A percentile compares a stretch with the other conserved stretches of the same genome.
Conservation (phyloP, 139 green algal genomes). For the Coccomyxa sp. region DNA sequence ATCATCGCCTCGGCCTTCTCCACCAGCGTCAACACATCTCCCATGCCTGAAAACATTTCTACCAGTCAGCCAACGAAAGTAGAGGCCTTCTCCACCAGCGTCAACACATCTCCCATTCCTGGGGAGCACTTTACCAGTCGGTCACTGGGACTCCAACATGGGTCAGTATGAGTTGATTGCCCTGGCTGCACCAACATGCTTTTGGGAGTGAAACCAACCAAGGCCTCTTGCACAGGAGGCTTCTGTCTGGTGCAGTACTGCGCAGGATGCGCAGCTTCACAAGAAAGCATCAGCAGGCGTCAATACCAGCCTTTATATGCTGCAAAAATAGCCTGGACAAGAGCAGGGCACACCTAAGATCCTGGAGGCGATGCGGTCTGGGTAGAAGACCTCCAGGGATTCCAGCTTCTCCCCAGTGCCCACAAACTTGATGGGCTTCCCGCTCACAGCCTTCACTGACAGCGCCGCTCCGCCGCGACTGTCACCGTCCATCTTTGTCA, state of each 20-base stretch:
- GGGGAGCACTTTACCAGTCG: no score
- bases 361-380: conserved; percentile 88
- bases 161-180: no score
- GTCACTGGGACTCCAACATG: no score
- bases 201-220: no score
- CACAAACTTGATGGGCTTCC: conserved; percentile 98
- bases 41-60: conserved; percentile 73
- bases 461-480: conserved; percentile 91
- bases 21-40: conserved; percentile 93
- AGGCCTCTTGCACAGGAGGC: no score
- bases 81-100: conserved; percentile 93
- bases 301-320: no score
- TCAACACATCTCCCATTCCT: conserved; percentile 95
- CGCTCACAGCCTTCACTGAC: conserved; percentile 82
- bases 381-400: conserved; percentile 96
- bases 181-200: no score
- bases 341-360: conserved; percentile 76
- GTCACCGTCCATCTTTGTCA: conserved; percentile 99
- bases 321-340: not conserved
- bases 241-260: no score
- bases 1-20: conserved; percentile 88
- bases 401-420: conserved; percentile 96
- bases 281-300: no score
- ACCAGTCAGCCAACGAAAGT: no score
- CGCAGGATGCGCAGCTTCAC: no score